Conservation (phyloP, 1,284 basidiomycete genomes). For the Ustilago xerochloae region DNA sequence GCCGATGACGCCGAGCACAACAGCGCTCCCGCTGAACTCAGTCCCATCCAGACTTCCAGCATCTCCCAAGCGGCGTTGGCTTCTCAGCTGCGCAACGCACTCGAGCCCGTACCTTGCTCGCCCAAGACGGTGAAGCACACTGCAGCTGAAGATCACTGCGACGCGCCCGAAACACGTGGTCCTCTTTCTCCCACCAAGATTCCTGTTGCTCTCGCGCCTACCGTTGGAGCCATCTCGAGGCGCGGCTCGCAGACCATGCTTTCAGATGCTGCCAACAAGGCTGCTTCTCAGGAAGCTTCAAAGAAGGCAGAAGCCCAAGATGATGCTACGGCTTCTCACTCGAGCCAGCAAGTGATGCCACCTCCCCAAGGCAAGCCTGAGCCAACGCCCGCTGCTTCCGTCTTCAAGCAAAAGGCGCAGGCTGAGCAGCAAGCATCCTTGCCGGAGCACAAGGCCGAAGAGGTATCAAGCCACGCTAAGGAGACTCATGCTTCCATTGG, state of each 20-base stretch:
- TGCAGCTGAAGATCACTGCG: slow-evolving; percentile 16
- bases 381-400: slow-evolving; percentile 37
- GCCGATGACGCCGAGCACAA: slow-evolving; percentile 23
- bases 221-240: slow-evolving; percentile 40
- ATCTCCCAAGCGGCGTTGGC: slow-evolving; percentile 34
- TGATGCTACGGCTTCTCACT: background rate
- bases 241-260: slow-evolving; percentile 40
- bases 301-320: background rate
- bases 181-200: slow-evolving; percentile 48
- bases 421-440: slow-evolving; percentile 6
- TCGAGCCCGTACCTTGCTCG: slow-evolving; percentile 16
- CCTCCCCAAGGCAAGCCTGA: slow-evolving; percentile 30
- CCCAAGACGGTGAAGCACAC: background rate
- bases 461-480: background rate
- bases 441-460: background rate
- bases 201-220: slow-evolving; percentile 33
- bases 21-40: slow-evolving; percentile 45
- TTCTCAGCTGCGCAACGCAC: slow-evolving; percentile 27
- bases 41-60: slow-evolving; percentile 36
- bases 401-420: slow-evolving; percentile 31
- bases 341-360: slow-evolving; percentile 37
- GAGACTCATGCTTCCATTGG: slow-evolving; percentile 11
- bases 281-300: background rate
- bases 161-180: slow-evolving; percentile 39
- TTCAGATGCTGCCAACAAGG: slow-evolving; percentile 14